phyloP scores from a whole-genome alignment of 1,139 yeast species.

The Suhomyces chickasaworum region DNA sequence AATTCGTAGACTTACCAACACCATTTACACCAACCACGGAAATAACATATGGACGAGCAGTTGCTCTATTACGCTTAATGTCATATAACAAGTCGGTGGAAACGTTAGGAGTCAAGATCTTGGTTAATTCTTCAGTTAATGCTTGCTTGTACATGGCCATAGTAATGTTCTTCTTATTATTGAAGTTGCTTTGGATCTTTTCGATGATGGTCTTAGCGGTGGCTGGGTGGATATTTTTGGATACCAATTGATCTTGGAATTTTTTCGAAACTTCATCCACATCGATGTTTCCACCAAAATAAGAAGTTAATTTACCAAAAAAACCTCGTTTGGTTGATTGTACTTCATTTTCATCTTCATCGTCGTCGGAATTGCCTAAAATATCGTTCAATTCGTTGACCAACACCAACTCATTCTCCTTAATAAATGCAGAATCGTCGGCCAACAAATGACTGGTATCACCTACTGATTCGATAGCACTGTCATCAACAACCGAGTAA shows the following conservation, averaged over 20 bases:
- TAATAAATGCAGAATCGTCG: constrained; percentile 38
- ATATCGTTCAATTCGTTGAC: constrained; percentile 48
- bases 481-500: constrained; percentile 32
- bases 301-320: constrained; percentile 39
- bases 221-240: constrained; percentile 47
- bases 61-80: constrained; percentile 55
- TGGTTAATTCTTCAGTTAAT: constrained; percentile 73
- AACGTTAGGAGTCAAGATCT: constrained; percentile 87
- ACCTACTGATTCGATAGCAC: constrained; percentile 52
- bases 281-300: constrained; percentile 42
- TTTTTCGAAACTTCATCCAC: constrained; percentile 44
- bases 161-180: constrained; percentile 32
- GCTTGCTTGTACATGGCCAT: constrained; percentile 50
- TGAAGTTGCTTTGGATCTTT: constrained; percentile 35
- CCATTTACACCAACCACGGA: constrained; percentile 98
- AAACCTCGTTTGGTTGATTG: constrained; percentile 25
- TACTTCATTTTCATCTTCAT: constrained; percentile 16
- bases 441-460: constrained; percentile 26
- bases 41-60: constrained; percentile 78
- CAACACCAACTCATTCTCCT: constrained; percentile 44
- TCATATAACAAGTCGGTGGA: constrained; percentile 87
- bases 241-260: constrained; percentile 45
- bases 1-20: constrained; percentile 94
- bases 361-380: constrained; percentile 36
- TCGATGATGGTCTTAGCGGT: constrained; percentile 43